Evolutionary conservation across 345 rosid species (phyloP), one percentile per base, ranked within the genome.

Genomic region (Adansonia digitata): DNA sequence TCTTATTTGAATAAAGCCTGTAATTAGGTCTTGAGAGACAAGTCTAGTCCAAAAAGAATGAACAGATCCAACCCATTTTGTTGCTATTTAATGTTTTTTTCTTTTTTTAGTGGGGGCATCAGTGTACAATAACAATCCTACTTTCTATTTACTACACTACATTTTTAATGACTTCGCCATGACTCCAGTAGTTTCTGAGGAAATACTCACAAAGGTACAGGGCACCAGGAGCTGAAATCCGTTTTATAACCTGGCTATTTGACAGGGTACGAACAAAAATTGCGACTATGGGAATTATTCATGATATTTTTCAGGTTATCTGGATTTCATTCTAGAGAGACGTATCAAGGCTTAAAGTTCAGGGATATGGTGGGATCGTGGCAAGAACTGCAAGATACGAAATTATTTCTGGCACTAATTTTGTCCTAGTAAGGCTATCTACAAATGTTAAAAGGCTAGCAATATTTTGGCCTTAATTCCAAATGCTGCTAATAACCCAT

Each of bases 301-400:
- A 63, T 20, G 69, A 63, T 35, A 45, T 37, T 63, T 27, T 59
- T 75, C 67, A 68, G 68, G 69, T 69, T 7, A 67, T 40, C 65
- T 64, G 77, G 29, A 75, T 37, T 51, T 53, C 52, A 49, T 51
- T 74, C 52, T 18, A 27, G 13, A 75, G 29, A 64, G 49, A 64
- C 18, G 2, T 42, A 60, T 15, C 22, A 34, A 61, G 6, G 7
- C 45, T 62, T 35, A 9, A 62, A 62, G 68, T 13, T 27, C 31
- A 10, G 12, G 24, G 24, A 37, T 39, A 63, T 37, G 69, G 69
- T 63, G 40, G 26, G 69, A 35, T 62, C 18, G 5, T 56, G 62
- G 34, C 31, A 57, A 57, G 18, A 24, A 15, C 40, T 29, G 37
- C 63, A 31, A 59, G 9, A 59, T 13, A 13, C 34, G 18, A 27